Percentiles rank a stretch among this genome's conserved stretches.
phyloP scores from a whole-genome alignment of 2,329 filamentous ascomycete species.

The Daldinia sp. region DNA sequence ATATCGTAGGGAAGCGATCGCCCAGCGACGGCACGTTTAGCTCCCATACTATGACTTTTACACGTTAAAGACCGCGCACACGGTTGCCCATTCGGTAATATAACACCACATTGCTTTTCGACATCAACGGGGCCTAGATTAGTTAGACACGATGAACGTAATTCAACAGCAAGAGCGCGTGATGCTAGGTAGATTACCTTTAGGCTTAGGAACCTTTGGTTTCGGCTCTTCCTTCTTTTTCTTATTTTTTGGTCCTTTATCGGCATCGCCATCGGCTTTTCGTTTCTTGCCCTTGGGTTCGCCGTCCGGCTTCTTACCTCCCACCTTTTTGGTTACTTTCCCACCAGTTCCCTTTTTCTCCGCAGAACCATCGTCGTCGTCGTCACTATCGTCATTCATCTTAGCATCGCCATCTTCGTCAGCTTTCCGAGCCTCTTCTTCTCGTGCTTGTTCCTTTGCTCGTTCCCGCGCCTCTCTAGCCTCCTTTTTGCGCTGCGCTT shows the following conservation, averaged over 20 bases:
- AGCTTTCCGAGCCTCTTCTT: slow-evolving; percentile 62
- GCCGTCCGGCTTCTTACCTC: slow-evolving; percentile 69
- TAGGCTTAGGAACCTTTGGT: slow-evolving; percentile 82
- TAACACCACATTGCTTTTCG: slow-evolving; percentile 90
- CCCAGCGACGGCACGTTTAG: slow-evolving; percentile 87
- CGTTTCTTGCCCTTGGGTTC: slow-evolving; percentile 79
- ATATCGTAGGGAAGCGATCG: slow-evolving; percentile 91
- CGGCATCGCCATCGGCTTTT: slow-evolving; percentile 77
- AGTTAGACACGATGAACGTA: slow-evolving; percentile 22
- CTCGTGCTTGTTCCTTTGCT: slow-evolving; percentile 67
- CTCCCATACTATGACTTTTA: slow-evolving; percentile 95
- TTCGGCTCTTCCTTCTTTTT: slow-evolving; percentile 96
- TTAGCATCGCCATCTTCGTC: slow-evolving; percentile 54
- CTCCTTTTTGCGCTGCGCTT: slow-evolving; percentile 79
- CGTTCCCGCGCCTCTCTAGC: slow-evolving; percentile 74
- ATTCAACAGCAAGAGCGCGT: slow-evolving; percentile 1
- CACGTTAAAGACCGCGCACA: slow-evolving; percentile 91
- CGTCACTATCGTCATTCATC: slow-evolving; percentile 57
- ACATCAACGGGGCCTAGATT: slow-evolving; percentile 82
- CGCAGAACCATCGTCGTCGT: slow-evolving; percentile 57
- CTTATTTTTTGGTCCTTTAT: slow-evolving; percentile 85
- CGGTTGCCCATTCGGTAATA: slow-evolving; percentile 82
- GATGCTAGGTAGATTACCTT: slow-evolving; percentile 63
- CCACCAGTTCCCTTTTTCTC: slow-evolving; percentile 49
- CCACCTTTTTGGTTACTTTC: slow-evolving; percentile 67